These are phyloP conservation scores for Cladophialophora exuberans DNA, from an alignment of 2,329 filamentous ascomycete species.

Conservation along the genomic window DNA sequence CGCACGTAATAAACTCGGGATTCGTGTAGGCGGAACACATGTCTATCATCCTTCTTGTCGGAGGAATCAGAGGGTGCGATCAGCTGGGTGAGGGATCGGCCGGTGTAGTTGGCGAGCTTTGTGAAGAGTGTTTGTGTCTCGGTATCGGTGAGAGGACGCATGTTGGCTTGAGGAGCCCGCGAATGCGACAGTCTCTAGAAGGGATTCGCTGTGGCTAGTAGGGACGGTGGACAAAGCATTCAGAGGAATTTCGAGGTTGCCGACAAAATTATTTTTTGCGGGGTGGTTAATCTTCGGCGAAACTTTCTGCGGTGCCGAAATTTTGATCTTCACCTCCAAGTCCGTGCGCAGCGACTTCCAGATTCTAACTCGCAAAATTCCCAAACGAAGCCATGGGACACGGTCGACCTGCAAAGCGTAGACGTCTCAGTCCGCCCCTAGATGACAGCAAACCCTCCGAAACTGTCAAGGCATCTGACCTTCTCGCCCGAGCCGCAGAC, in stretches of 20 bases:
- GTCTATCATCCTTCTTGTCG: constrained; percentile 69
- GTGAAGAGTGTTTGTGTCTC: constrained; percentile 74
- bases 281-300: constrained; percentile 10
- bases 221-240: not conserved
- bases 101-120: constrained; percentile 93
- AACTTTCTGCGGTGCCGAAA: constrained; percentile 11
- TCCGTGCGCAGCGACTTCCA: not conserved
- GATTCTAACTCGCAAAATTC: not conserved
- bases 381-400: constrained; percentile 43
- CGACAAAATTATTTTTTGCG: constrained; percentile 10
- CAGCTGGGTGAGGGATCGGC: constrained; percentile 81
- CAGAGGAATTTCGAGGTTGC: not conserved
- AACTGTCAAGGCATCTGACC: constrained; percentile 50
- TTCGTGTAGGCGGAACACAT: constrained; percentile 83
- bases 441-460: constrained; percentile 41
- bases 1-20: constrained; percentile 90
- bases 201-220: not conserved
- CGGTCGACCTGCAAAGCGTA: constrained; percentile 53
- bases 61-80: constrained; percentile 73
- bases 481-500: constrained; percentile 73
- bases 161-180: constrained; percentile 46
- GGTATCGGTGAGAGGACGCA: constrained; percentile 77
- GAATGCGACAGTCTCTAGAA: not conserved
- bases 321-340: constrained; percentile 4
- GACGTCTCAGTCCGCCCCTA: constrained; percentile 53